A percentile compares a stretch with the other conserved stretches of the same genome.
Evolutionary conservation across 2,329 filamentous ascomycete genomes (phyloP).

Genomic region (Xylogone sp.): DNA sequence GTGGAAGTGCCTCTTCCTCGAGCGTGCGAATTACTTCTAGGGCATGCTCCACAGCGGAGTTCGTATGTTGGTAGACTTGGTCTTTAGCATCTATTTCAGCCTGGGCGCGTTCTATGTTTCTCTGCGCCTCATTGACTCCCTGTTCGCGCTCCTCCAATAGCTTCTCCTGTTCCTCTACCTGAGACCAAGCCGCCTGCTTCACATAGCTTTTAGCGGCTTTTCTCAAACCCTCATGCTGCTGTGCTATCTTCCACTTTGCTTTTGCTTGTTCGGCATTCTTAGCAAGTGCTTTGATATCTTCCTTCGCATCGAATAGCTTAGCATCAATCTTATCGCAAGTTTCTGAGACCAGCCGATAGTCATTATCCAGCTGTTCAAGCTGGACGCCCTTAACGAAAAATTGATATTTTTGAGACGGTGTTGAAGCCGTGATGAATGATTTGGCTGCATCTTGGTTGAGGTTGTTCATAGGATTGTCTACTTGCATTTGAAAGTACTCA

Average conservation of each 20-base stretch:
- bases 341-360: constrained; percentile 82
- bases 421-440: constrained; percentile 85
- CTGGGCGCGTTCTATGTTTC: constrained; percentile 34
- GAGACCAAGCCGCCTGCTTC: constrained; percentile 78
- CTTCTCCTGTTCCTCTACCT: constrained; percentile 74
- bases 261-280: constrained; percentile 57
- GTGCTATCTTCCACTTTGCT: constrained; percentile 59
- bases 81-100: constrained; percentile 46
- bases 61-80: constrained; percentile 27
- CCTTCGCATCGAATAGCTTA: constrained; percentile 56
- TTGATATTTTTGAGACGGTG: constrained; percentile 83
- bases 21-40: constrained; percentile 18
- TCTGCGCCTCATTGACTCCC: constrained; percentile 27
- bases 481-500: constrained; percentile 88
- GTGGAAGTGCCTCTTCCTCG: constrained; percentile 31
- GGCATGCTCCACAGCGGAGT: constrained; percentile 31
- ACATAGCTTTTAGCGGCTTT: constrained; percentile 54
- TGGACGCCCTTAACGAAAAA: constrained; percentile 96
- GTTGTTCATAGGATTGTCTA: constrained; percentile 95
- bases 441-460: constrained; percentile 93
- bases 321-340: constrained; percentile 68
- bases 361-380: constrained; percentile 84
- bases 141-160: constrained; percentile 39
- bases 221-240: constrained; percentile 63
- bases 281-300: constrained; percentile 61